Percentiles rank a stretch among this genome's conserved stretches.
Conservation (phyloP, 306 rosid genomes). For the Cicer pinnatifidum region DNA sequence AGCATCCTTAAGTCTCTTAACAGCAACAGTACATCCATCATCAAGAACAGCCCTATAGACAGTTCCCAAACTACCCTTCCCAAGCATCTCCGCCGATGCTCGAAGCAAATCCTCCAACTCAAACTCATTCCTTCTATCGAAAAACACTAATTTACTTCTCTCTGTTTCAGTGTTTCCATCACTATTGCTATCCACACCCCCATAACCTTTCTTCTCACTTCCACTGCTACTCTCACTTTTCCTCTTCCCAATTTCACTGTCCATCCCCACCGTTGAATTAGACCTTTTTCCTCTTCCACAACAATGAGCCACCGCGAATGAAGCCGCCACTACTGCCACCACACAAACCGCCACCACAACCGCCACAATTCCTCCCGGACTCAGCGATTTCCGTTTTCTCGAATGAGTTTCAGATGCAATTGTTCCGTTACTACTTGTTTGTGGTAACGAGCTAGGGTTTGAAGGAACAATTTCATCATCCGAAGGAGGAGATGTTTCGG, state of each 20-base stretch:
- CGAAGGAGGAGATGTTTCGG: slow-evolving; percentile 35
- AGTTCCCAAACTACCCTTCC: slow-evolving; percentile 94
- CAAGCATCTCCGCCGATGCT: slow-evolving; percentile 98
- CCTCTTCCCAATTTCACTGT: slow-evolving; percentile 77
- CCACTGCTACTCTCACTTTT: slow-evolving; percentile 76
- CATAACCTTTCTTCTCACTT: slow-evolving; percentile 77
- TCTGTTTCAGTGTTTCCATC: slow-evolving; percentile 82
- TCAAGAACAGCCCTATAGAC: slow-evolving; percentile 90
- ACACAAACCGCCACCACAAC: slow-evolving; percentile 75
- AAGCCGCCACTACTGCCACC: slow-evolving; percentile 58
- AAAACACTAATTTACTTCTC: slow-evolving; percentile 76
- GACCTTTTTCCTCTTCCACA: slow-evolving; percentile 65
- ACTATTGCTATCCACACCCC: slow-evolving; percentile 66
- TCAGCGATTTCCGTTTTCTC: slow-evolving; percentile 48
- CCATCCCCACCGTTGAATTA: slow-evolving; percentile 57
- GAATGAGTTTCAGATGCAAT: slow-evolving; percentile 20
- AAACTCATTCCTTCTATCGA: slow-evolving; percentile 75
- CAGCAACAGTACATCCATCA: slow-evolving; percentile 80
- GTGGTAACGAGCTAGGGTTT: slow-evolving; percentile 77
- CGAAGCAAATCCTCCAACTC: slow-evolving; percentile 93
- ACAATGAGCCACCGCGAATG: slow-evolving; percentile 76
- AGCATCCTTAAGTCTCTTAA: slow-evolving; percentile 87
- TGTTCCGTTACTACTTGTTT: slow-evolving; percentile 47
- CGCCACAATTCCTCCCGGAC: slow-evolving; percentile 74
- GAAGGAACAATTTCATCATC: slow-evolving; percentile 65